Base-by-base conservation (phyloP, 176 grass and related monocot species). In the Otatea glauca region DNA sequence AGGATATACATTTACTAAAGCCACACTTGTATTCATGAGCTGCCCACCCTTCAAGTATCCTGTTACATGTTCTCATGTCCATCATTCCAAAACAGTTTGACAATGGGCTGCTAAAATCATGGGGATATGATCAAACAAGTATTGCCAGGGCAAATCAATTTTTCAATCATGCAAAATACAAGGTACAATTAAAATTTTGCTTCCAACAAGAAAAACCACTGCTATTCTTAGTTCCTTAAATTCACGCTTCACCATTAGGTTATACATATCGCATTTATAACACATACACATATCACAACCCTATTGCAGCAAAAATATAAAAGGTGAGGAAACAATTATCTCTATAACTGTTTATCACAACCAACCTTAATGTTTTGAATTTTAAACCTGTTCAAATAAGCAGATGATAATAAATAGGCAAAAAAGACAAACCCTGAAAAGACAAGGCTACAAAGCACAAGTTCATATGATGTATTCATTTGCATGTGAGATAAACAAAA, bases 1-100 rank as follows among this genome's bases (percentile, higher is more conserved):
- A 77, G 35, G 58, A 61, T 39, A 77, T 48, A 17, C 4, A 81
- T 43, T 43, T 39, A 17, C 21, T 29, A 58, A 81, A 68, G 47
- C 3, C 37, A 62, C 24, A 77, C 37, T 44, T 45, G 38, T 45
- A 6, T 17, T 62, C 23, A 29, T 27, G 1, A 45, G 34, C 17
- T 69, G 37, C 66, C 15, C 18, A 43, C 38, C 13, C 56, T 77
- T 44, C 11, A 9, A 77, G 6, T 41, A 77, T 44, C 18, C 13
- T 43, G 0, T 61, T 45, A 62, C 6, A 63, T 63, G 32, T 41
- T 59, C 0, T 77, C 60, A 34, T 65, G 8, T 14, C 17, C 60
- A 79, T 34, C n/a, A 65, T 35, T 79, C 60, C 49, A n/a, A 6
- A 79, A 16, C 11, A 49, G 9, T 10, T 34, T 1, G 9, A 65